Conservation (phyloP, 202 grass and related monocot genomes). For the Hordeum pubiflorum region DNA sequence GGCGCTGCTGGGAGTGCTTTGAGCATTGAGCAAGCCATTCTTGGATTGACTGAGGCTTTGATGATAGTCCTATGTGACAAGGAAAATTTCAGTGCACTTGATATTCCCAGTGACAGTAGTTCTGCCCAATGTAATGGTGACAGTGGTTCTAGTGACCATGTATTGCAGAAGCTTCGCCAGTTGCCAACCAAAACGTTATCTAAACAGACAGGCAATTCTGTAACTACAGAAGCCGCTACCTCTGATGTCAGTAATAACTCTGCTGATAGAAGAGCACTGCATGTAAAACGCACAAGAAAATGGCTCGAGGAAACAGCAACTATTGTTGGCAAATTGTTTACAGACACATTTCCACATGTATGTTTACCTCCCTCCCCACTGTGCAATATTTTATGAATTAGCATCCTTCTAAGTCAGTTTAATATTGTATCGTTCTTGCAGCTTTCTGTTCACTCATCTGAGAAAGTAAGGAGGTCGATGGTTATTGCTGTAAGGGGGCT, state of each 20-base stretch:
- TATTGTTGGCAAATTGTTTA: conserved; percentile 88
- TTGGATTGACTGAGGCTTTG: conserved; percentile 81
- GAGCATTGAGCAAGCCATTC: conserved; percentile 66
- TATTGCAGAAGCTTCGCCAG: conserved; percentile 71
- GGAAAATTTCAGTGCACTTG: conserved; percentile 47
- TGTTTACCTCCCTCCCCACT: conserved; percentile 12
- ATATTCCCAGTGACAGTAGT: conserved; percentile 24
- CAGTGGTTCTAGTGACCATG: conserved; percentile 52
- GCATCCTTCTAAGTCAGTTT: conserved; percentile 14
- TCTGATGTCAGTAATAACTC: conserved; percentile 19
- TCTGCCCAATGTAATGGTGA: neutral
- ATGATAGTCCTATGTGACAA: conserved; percentile 78
- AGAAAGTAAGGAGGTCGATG: conserved; percentile 77
- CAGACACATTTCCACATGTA: conserved; percentile 76
- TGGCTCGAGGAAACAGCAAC: conserved; percentile 71
- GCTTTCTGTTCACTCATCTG: conserved; percentile 84
- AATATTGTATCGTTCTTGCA: conserved; percentile 25
- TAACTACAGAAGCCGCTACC: conserved; percentile 14
- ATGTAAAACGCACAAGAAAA: conserved; percentile 61
- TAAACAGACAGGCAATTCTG: conserved; percentile 32
- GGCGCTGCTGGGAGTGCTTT: conserved; percentile 74
- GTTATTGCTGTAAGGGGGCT: conserved; percentile 58
- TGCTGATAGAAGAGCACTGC: conserved; percentile 39
- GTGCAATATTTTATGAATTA: neutral
- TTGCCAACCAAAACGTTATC: conserved; percentile 42